Percentiles rank a stretch among this genome's conserved stretches.
Evolutionary conservation across 768 basidiomycete species (phyloP).

Genomic region (Tricholoma sp.): DNA sequence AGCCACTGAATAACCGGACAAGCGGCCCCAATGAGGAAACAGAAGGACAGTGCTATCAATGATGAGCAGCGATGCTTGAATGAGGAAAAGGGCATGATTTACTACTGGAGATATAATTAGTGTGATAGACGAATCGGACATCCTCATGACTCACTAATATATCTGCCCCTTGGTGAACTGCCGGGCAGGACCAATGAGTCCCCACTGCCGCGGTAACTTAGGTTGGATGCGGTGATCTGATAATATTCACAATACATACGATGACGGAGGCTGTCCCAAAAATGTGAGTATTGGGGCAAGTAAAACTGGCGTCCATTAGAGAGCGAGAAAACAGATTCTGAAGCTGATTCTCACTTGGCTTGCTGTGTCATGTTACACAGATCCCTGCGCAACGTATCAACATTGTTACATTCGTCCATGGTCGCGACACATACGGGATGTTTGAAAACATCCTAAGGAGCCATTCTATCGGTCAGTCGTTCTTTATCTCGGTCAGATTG

Average conservation of each 20-base stretch:
- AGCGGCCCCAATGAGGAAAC: conserved; percentile 70
- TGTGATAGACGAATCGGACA: not conserved
- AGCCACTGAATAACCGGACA: conserved; percentile 62
- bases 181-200: conserved; percentile 59
- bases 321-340: not conserved
- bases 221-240: conserved; percentile 6
- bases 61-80: not conserved
- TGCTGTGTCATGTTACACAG: conserved; percentile 42
- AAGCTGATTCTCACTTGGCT: conserved; percentile 27
- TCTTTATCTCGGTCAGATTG: not conserved
- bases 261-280: conserved; percentile 51
- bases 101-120: conserved; percentile 13
- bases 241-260: conserved; percentile 32
- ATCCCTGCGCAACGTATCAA: conserved; percentile 24
- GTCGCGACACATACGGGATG: conserved; percentile 39
- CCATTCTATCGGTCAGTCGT: not conserved
- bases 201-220: conserved; percentile 39
- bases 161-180: conserved; percentile 52
- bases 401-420: not conserved
- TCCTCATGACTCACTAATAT: conserved; percentile 47
- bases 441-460: conserved; percentile 52
- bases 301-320: conserved; percentile 31
- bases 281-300: conserved; percentile 48
- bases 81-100: not conserved
- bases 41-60: conserved; percentile 48